Conservation (phyloP, 2,329 filamentous ascomycete genomes). For the Leptographium flavum region DNA sequence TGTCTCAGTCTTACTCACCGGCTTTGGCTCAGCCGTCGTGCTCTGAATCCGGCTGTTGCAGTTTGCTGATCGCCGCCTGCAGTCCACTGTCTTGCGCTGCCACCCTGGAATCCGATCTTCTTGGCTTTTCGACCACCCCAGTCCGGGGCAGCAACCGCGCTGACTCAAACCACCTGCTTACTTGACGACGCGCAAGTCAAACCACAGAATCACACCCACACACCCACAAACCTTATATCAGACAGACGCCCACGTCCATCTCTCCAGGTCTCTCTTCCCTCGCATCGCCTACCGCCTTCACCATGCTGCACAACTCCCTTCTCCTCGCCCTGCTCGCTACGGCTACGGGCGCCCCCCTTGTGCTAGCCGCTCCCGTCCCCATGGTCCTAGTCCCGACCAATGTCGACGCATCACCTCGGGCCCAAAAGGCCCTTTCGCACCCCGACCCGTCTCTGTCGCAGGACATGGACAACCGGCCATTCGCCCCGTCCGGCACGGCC, state of each 20-base stretch:
- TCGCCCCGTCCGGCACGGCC: constrained; percentile 1
- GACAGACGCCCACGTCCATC: too few relatives aligned
- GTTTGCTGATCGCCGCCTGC: too few relatives aligned
- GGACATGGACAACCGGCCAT: constrained; percentile 7
- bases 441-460: background rate
- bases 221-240: too few relatives aligned
- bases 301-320: background rate
- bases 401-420: background rate
- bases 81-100: too few relatives aligned
- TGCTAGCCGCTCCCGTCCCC: background rate
- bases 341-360: background rate
- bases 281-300: background rate
- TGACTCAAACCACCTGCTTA: too few relatives aligned
- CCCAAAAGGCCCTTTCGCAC: background rate
- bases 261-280: too few relatives aligned
- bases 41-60: too few relatives aligned
- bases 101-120: background rate
- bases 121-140: background rate
- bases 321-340: background rate
- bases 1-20: too few relatives aligned
- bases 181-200: too few relatives aligned
- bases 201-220: too few relatives aligned
- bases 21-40: too few relatives aligned
- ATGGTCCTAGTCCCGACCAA: background rate
- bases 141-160: too few relatives aligned